Evolutionary conservation across 2,329 filamentous ascomycete species (phyloP).

Genomic region (Aaosphaeria pasadenensis): DNA sequence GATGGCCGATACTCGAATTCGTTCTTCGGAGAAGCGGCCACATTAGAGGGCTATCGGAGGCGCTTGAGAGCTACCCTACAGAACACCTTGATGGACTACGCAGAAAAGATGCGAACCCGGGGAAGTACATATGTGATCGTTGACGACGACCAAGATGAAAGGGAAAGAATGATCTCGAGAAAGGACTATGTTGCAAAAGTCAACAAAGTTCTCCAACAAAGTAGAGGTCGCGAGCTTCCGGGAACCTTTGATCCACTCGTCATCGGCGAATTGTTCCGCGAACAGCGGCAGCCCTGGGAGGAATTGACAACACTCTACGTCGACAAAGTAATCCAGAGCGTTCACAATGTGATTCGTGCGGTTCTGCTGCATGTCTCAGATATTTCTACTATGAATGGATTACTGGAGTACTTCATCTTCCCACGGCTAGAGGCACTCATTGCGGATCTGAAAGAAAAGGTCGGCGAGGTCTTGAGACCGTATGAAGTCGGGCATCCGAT

Average conservation of each 20-base stretch:
- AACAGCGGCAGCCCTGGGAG: constrained; percentile 58
- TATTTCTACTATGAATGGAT: constrained; percentile 35
- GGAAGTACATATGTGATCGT: neutral
- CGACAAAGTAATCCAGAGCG: constrained; percentile 29
- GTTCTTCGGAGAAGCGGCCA: constrained; percentile 46
- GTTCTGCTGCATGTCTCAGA: constrained; percentile 40
- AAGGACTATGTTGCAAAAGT: constrained; percentile 43
- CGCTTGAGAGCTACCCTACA: constrained; percentile 57
- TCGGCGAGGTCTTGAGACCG: constrained; percentile 48
- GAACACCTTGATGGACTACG: constrained; percentile 19
- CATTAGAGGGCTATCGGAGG: constrained; percentile 14
- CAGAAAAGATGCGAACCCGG: neutral
- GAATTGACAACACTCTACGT: constrained; percentile 37
- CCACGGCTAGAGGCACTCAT: constrained; percentile 40
- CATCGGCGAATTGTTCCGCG: constrained; percentile 57
- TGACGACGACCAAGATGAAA: constrained; percentile 2
- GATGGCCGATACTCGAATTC: constrained; percentile 52
- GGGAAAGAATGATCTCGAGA: constrained; percentile 23
- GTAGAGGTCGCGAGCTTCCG: constrained; percentile 56
- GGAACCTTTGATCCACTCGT: constrained; percentile 61
- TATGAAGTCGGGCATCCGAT: constrained; percentile 46
- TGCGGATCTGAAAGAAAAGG: constrained; percentile 35
- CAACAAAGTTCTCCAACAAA: constrained; percentile 37
- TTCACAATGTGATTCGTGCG: constrained; percentile 33
- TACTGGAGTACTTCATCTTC: constrained; percentile 40